Base-by-base conservation (phyloP, 2,329 filamentous ascomycete species). In the Paecilomyces sp. region DNA sequence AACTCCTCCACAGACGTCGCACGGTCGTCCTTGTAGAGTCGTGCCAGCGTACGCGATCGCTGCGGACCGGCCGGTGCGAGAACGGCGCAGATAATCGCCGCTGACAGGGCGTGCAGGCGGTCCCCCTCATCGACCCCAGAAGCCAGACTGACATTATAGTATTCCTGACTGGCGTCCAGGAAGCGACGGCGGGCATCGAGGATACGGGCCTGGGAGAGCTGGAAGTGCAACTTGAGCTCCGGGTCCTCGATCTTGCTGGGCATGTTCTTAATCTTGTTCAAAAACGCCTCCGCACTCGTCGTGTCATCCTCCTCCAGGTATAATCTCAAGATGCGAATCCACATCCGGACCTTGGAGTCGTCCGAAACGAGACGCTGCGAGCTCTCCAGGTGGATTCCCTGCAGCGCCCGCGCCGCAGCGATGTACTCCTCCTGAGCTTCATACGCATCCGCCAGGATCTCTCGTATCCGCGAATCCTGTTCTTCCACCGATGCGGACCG, bases 261-360 rank as follows among this genome's bases (percentile, higher is more conserved):
- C 65, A 97, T 83, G 71, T 94, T 93, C 78, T 97, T 97, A 75
- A 96, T 89, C 75, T 93, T 92, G 81, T 97, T 97, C 68, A 99
- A 83, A 72, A 92, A 96, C 50, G 84, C 85, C 72, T 95, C 91
- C 51, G 94, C 94, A 36, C 85, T 83, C 1, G 88, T 91, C 8
- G 91, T 89, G 77, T 97, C 92, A 72, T 96, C 93, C 55, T 92
- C 91, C 78, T 99, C 93, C 63, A 99, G 85, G 73, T 94, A 95
- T 79, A 95, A 89, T 63, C 94, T 86, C 71, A 95, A 92, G 71
- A 99, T 96, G 61, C 93, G 90, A 66, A 97, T 89, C 91, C 93
- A 97, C 58, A 94, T 85, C 58, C 83, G 82, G 8, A 91, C 91
- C 76, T 92, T 92, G 66, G 93, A 89, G 67, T 90, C 86, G 71